These are phyloP conservation scores for Pholiota microspora DNA, from an alignment of 768 basidiomycete species.

Conservation along the genomic window DNA sequence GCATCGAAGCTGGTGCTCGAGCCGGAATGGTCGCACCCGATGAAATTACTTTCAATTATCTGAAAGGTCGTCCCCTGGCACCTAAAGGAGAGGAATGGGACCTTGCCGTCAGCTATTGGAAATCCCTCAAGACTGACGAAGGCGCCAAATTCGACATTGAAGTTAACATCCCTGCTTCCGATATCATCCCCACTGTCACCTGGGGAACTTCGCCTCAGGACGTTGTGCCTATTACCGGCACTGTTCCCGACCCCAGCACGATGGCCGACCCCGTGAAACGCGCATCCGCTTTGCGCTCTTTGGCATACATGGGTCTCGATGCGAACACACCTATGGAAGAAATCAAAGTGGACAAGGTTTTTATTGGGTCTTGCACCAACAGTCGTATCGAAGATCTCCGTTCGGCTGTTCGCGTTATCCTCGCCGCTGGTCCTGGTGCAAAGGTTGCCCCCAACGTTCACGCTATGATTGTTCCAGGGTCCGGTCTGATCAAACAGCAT, in stretches of 20 bases:
- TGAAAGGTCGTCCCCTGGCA: conserved; percentile 75
- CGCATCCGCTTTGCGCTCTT: conserved; percentile 68
- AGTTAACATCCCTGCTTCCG: conserved; percentile 74
- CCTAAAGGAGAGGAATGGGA: conserved; percentile 89
- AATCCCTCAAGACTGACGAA: conserved; percentile 72
- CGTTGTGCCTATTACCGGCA: conserved; percentile 77
- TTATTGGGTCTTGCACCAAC: conserved; percentile 95
- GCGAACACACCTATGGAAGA: conserved; percentile 79
- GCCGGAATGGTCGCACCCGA: conserved; percentile 94
- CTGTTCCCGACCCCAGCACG: conserved; percentile 71
- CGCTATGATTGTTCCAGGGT: conserved; percentile 92
- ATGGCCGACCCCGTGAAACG: conserved; percentile 66
- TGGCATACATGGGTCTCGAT: conserved; percentile 85
- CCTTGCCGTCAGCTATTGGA: conserved; percentile 82
- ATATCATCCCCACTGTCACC: conserved; percentile 87
- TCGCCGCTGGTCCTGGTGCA: conserved; percentile 70
- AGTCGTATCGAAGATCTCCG: conserved; percentile 92
- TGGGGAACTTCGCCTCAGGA: conserved; percentile 96
- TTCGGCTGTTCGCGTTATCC: conserved; percentile 75
- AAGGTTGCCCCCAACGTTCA: conserved; percentile 73
- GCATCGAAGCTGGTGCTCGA: conserved; percentile 90
- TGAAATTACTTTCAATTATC: conserved; percentile 82
- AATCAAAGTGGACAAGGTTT: conserved; percentile 82
- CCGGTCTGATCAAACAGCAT: conserved; percentile 86
- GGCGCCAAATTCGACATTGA: conserved; percentile 85